Conservation (phyloP, 495 filamentous ascomycete species). For the Penicillium robsamsonii region DNA sequence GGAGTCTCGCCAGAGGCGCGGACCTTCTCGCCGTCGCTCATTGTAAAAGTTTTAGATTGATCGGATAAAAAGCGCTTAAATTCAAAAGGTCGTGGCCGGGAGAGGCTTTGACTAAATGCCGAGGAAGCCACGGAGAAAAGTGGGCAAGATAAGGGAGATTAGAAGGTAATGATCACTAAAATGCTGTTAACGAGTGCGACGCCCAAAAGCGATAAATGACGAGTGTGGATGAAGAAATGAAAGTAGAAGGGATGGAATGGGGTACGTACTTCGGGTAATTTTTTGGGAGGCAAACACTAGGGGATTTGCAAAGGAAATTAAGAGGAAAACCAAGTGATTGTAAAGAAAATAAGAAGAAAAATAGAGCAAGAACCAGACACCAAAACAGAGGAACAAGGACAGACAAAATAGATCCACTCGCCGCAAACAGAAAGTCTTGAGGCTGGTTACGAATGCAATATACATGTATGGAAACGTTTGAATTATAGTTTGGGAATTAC, state of each 20-base stretch:
- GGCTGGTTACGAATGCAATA: neutral
- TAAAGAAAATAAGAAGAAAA: neutral
- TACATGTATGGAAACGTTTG: neutral
- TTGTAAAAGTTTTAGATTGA: constrained; percentile 47
- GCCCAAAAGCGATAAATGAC: constrained; percentile 21
- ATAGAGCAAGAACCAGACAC: neutral
- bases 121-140: constrained; percentile 47
- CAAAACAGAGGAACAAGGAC: neutral
- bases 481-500: constrained; percentile 1
- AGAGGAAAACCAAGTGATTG: constrained; percentile 10
- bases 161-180: constrained; percentile 22
- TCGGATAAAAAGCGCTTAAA: constrained; percentile 50
- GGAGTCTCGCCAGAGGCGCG: constrained; percentile 73
- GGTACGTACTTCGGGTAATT: constrained; percentile 21
- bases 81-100: constrained; percentile 52
- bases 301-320: constrained; percentile 5
- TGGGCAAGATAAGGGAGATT: constrained; percentile 16
- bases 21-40: constrained; percentile 74
- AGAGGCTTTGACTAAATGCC: constrained; percentile 46
- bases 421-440: constrained; percentile 6
- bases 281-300: constrained; percentile 3
- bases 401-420: neutral
- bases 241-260: constrained; percentile 24
- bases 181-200: constrained; percentile 25
- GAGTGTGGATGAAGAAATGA: constrained; percentile 35